phyloP scores from a whole-genome alignment of 2,329 filamentous ascomycete species.

The Mariannaea elegans region DNA sequence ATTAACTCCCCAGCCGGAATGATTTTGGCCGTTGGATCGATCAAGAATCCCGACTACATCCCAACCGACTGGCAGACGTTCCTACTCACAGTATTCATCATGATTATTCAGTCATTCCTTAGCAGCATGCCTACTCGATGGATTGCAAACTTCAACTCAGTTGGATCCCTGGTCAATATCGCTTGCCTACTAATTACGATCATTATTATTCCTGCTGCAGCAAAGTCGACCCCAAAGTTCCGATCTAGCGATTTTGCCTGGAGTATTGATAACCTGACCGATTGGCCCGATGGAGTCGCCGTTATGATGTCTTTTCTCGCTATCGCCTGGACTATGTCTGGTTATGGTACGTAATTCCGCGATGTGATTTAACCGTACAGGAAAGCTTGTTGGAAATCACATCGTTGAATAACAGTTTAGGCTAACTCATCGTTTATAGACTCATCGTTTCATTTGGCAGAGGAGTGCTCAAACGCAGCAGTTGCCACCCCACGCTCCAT shows the following conservation, averaged over 20 bases:
- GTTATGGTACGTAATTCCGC: conserved; percentile 9
- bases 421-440: not conserved
- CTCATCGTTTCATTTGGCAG: conserved; percentile 20
- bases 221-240: conserved; percentile 11
- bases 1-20: conserved; percentile 11
- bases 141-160: conserved; percentile 24
- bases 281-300: conserved; percentile 22
- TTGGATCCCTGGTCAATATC: conserved; percentile 16
- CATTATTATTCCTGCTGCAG: conserved; percentile 18
- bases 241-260: conserved; percentile 13
- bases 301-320: conserved; percentile 24
- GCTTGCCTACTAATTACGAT: conserved; percentile 22
- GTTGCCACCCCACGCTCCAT: conserved; percentile 22
- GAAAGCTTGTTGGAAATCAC: not conserved
- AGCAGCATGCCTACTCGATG: conserved; percentile 24
- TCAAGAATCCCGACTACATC: conserved; percentile 18
- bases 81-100: conserved; percentile 15
- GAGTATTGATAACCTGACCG: conserved; percentile 19
- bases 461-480: conserved; percentile 24
- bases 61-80: conserved; percentile 25
- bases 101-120: conserved; percentile 15
- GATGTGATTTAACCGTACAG: not conserved
- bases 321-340: conserved; percentile 25
- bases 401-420: not conserved
- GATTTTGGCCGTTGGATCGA: conserved; percentile 19